Evolutionary conservation across 345 rosid species (phyloP).

Genomic region (Arabidopsis arenosa): DNA sequence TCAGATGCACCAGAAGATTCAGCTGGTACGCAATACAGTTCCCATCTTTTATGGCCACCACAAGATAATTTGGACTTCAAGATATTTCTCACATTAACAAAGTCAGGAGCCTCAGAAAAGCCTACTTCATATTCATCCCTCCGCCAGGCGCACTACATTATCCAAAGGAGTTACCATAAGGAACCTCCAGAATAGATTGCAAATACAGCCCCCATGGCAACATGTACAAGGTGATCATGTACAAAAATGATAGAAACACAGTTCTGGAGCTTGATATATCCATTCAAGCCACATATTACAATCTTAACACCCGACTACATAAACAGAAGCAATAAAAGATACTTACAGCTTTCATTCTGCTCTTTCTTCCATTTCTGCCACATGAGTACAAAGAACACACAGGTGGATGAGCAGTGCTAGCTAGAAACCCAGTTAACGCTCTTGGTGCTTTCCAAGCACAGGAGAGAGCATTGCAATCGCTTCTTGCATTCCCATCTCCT

Average conservation of each 20-base stretch:
- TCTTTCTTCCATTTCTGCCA: constrained; percentile 55
- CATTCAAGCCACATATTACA: constrained; percentile 7
- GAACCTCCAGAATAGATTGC: constrained; percentile 16
- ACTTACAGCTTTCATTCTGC: constrained; percentile 58
- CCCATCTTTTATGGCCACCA: constrained; percentile 63
- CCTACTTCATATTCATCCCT: constrained; percentile 55
- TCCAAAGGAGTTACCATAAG: constrained; percentile 30
- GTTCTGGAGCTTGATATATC: constrained; percentile 7
- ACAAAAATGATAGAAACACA: neutral
- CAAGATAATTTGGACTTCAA: constrained; percentile 51
- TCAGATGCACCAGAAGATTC: constrained; percentile 49
- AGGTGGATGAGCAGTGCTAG: constrained; percentile 73
- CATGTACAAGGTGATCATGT: neutral
- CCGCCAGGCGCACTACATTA: constrained; percentile 49
- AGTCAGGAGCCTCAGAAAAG: constrained; percentile 48
- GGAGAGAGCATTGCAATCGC: constrained; percentile 75
- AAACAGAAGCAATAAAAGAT: constrained; percentile 13
- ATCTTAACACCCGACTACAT: neutral
- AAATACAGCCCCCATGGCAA: constrained; percentile 21
- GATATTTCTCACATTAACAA: constrained; percentile 49
- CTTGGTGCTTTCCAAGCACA: constrained; percentile 95
- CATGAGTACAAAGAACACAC: constrained; percentile 52
- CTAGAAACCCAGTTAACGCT: constrained; percentile 84
- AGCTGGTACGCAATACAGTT: constrained; percentile 54
- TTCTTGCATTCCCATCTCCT: constrained; percentile 72